Conservation (phyloP, 177 flowering plant genomes). For the Tripterygium wilfordii region DNA sequence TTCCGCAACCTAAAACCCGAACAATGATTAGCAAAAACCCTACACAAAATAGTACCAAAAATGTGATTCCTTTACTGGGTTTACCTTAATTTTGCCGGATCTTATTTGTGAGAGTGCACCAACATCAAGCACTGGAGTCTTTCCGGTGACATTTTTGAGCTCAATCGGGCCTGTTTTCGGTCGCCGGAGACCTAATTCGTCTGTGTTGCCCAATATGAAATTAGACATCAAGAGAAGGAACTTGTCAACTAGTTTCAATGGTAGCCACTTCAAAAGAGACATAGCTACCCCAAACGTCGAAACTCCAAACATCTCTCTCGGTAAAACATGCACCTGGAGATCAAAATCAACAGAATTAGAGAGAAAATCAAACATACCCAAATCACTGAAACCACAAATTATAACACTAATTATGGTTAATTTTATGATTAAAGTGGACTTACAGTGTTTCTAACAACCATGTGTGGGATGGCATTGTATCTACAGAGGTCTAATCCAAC, state of each 20-base stretch:
- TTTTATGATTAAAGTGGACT: too few species aligned
- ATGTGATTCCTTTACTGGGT: conserved; percentile 3
- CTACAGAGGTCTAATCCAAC: conserved; percentile 83
- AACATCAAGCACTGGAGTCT: conserved; percentile 90
- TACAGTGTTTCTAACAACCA: conserved; percentile 90
- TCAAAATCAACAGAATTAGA: neutral
- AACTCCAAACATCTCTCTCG: conserved; percentile 80
- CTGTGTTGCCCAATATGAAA: conserved; percentile 66
- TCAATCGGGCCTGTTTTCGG: conserved; percentile 94
- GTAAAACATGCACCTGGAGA: conserved; percentile 85
- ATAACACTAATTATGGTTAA: too few species aligned
- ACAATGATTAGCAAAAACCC: neutral
- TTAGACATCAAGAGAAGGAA: conserved; percentile 52
- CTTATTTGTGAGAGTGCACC: conserved; percentile 73
- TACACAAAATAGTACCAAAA: neutral
- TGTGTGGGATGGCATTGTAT: conserved; percentile 69
- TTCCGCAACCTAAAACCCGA: conserved; percentile 51
- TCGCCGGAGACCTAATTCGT: conserved; percentile 59
- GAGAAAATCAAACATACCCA: neutral
- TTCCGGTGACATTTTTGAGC: conserved; percentile 84
- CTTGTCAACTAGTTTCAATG: conserved; percentile 71
- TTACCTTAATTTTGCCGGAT: conserved; percentile 88
- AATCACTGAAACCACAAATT: too few species aligned
- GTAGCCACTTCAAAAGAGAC: conserved; percentile 78
- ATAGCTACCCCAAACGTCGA: conserved; percentile 85